Evolutionary conservation across 1,284 basidiomycete species (phyloP).

Genomic region (Fomitopsis palustris): DNA sequence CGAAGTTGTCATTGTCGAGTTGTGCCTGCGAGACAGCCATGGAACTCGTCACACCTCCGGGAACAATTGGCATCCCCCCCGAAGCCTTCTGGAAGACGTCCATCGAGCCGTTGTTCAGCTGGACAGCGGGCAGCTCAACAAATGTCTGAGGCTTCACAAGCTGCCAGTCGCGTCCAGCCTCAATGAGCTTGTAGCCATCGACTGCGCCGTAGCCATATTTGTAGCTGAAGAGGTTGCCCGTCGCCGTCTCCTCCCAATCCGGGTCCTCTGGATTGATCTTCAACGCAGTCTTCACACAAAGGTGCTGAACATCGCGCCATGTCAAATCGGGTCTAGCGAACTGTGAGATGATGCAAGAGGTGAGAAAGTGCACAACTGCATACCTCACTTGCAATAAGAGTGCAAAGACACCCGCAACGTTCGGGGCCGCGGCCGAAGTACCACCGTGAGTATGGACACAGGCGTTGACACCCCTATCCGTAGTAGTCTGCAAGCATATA

Average conservation of each 20-base stretch:
- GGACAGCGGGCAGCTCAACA: conserved; percentile 74
- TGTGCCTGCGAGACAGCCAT: conserved; percentile 72
- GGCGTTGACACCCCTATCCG: conserved; percentile 84
- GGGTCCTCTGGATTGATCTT: conserved; percentile 87
- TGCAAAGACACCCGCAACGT: conserved; percentile 90
- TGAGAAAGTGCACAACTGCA: conserved; percentile 20
- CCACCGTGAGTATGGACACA: conserved; percentile 91
- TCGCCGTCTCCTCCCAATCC: conserved; percentile 89
- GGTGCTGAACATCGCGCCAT: conserved; percentile 96
- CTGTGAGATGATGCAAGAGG: background rate
- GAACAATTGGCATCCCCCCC: conserved; percentile 67
- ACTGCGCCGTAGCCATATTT: conserved; percentile 96
- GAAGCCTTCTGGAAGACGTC: conserved; percentile 49
- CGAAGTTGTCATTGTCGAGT: conserved; percentile 78
- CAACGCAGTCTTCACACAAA: conserved; percentile 79
- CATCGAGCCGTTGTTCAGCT: conserved; percentile 63
- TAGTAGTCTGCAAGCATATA: conserved; percentile 69
- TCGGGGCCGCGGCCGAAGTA: conserved; percentile 96
- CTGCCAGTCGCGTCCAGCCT: conserved; percentile 79
- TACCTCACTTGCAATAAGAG: conserved; percentile 83
- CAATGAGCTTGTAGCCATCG: conserved; percentile 83
- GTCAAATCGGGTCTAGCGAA: conserved; percentile 78
- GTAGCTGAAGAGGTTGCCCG: conserved; percentile 87
- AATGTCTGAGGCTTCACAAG: conserved; percentile 95
- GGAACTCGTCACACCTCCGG: conserved; percentile 65